A percentile compares a stretch with the other conserved stretches of the same genome.
phyloP scores from a whole-genome alignment of 2,329 filamentous ascomycete species.

The Aspergillus floridensis region DNA sequence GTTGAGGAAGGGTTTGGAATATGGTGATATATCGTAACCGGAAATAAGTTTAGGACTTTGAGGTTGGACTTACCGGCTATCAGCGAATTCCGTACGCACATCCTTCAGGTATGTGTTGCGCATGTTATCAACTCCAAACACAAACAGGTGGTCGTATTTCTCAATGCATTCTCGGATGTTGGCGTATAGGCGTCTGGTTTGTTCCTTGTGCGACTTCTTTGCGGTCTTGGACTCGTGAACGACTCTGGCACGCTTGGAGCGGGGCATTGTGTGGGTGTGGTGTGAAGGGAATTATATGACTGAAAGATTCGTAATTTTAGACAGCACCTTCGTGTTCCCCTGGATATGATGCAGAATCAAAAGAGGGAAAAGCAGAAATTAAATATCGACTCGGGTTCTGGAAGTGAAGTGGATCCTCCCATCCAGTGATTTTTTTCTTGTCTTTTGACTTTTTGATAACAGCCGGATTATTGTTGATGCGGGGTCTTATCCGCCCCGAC shows the following conservation, averaged over 20 bases:
- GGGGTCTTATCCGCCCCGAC: constrained; percentile 35
- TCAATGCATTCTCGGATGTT: constrained; percentile 83
- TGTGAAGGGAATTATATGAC: constrained; percentile 2
- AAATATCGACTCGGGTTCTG: constrained; percentile 18
- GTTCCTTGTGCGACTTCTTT: constrained; percentile 90
- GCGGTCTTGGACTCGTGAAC: constrained; percentile 86
- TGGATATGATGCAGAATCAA: too few species aligned
- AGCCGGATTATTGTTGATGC: constrained; percentile 37
- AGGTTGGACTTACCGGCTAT: constrained; percentile 66
- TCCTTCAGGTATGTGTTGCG: constrained; percentile 95
- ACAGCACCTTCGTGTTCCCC: too few species aligned
- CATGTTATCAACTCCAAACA: constrained; percentile 95
- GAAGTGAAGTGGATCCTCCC: constrained; percentile 10
- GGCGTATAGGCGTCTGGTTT: constrained; percentile 80
- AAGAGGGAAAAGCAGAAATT: not conserved
- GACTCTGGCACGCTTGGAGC: constrained; percentile 88
- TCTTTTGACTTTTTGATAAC: constrained; percentile 36
- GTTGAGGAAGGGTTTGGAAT: not conserved
- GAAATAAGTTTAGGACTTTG: too few species aligned
- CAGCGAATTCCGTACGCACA: constrained; percentile 77
- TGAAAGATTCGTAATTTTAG: too few species aligned
- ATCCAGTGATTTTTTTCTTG: constrained; percentile 32
- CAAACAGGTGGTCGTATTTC: constrained; percentile 85
- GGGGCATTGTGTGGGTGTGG: constrained; percentile 68
- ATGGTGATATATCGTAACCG: not conserved